A percentile compares a stretch with the other conserved stretches of the same genome.
phyloP scores from a whole-genome alignment of 805 yeast species.

The Cyberlindnera americana region DNA sequence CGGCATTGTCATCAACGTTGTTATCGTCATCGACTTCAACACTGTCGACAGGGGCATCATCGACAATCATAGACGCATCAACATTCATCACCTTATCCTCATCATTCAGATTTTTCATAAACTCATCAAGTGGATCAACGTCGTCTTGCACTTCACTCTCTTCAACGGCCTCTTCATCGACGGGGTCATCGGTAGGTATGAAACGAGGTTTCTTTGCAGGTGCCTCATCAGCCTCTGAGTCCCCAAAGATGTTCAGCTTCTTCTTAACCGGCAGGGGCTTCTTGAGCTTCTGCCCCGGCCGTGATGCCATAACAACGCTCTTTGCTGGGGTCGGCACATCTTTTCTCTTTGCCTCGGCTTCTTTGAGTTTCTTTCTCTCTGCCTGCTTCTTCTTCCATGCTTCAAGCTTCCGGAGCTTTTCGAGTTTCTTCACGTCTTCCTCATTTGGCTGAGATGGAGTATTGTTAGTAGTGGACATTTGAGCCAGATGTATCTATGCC shows the following conservation, averaged over 20 bases:
- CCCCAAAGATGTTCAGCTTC: conserved; percentile 24
- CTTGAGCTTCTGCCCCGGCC: no score
- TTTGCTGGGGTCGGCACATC: neutral
- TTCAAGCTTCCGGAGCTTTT: conserved; percentile 39
- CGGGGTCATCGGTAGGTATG: conserved; percentile 17
- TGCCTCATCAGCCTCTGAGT: conserved; percentile 30
- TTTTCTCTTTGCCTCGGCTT: conserved; percentile 14
- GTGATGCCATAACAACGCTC: neutral
- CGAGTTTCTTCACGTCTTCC: conserved; percentile 21
- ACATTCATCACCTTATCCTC: conserved; percentile 23
- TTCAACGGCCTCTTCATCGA: neutral
- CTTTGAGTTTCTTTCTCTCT: conserved; percentile 24
- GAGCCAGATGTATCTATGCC: conserved; percentile 7
- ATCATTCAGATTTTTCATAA: conserved; percentile 32
- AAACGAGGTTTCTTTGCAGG: conserved; percentile 19
- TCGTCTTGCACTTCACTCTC: conserved; percentile 15
- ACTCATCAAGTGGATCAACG: conserved; percentile 45
- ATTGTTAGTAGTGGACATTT: conserved; percentile 27
- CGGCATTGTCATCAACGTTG: conserved; percentile 30
- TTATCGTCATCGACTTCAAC: conserved; percentile 33
- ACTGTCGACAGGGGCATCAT: conserved; percentile 19
- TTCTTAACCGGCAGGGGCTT: conserved; percentile 13
- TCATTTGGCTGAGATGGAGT: conserved; percentile 9
- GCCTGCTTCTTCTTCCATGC: conserved; percentile 49
- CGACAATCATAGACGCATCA: neutral